Evolutionary conservation across 1,284 basidiomycete genomes (phyloP), one percentile per base, ranked within the genome.

Genomic region (Bjerkandera adusta): DNA sequence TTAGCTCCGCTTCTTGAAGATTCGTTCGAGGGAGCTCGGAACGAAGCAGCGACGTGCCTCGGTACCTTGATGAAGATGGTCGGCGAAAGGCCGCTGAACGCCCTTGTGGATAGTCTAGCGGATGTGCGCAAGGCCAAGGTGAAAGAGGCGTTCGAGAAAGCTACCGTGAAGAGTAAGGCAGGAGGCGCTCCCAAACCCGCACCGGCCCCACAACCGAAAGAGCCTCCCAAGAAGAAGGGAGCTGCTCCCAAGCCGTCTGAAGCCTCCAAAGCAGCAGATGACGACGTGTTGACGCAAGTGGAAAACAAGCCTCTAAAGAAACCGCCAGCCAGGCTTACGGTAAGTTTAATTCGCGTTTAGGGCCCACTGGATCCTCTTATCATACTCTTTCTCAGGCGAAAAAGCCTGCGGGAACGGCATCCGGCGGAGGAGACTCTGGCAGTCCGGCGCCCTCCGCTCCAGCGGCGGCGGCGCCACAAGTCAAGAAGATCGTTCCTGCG

Each of bases 1-100:
- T 76, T 98, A 5, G 83, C 89, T 3, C 63, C 70, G 1, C 76
- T 96, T 2, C 76, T 97, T 18, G 89, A 91, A 64, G 97, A 99
- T 64, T 83, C 90, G 7, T 87, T 85, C 48, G 95, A 93, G 61
- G 91, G 92, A 24, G 93, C 97, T 18, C 82, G 97, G 40, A 89
- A 89, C 50, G 90, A 95, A 48, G 92, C 94, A 13, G 94, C 94
- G 0, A 77, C 80, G 29, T 91, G 87, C 57, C 73, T 99, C 25
- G 97, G 96, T 7, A 89, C 86, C 0, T 70, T 99, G 55, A 96
- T 97, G 91, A 97, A 93, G 74, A 94, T 99, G 75, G 82, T 99
- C 11, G 97, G 97, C 20, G 96, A 99, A 65, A 76, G 97, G 22
- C 85, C 90, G 10, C 79, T 99, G 53, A 93, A 89, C 63, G 89